Conservation (phyloP, 805 yeast species). For the Phaffomyces thermotolerans region DNA sequence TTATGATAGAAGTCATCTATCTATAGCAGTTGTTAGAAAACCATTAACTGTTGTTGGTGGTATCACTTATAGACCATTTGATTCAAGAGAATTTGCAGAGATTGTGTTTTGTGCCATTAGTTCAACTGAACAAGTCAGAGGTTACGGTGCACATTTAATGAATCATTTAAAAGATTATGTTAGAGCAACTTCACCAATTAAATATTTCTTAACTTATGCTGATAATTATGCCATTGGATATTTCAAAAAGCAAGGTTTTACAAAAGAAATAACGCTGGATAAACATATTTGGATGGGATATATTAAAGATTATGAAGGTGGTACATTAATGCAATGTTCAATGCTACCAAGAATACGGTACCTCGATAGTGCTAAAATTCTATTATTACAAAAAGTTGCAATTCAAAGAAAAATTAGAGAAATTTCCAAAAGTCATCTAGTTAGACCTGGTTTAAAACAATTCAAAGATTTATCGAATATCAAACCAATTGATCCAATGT, state of each 20-base stretch:
- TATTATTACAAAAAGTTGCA: conserved; percentile 87
- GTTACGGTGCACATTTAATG: conserved; percentile 98
- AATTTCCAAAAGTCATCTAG: conserved; percentile 70
- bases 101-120: conserved; percentile 98
- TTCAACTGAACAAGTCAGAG: conserved; percentile 95
- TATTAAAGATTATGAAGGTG: conserved; percentile 98
- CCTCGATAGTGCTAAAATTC: conserved; percentile 78
- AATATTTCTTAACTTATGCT: conserved; percentile 89
- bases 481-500: conserved; percentile 65
- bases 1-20: conserved; percentile 87
- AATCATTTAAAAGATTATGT: conserved; percentile 96
- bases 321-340: conserved; percentile 94
- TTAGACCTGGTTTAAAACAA: conserved; percentile 71
- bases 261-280: conserved; percentile 86
- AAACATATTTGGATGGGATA: conserved; percentile 95
- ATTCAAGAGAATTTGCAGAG: conserved; percentile 87
- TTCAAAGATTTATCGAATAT: conserved; percentile 46
- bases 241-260: conserved; percentile 96
- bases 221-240: conserved; percentile 99
- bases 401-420: conserved; percentile 75
- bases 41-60: conserved; percentile 97
- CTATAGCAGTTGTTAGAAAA: conserved; percentile 92
- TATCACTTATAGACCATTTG: conserved; percentile 91
- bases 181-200: conserved; percentile 74
- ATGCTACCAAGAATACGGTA: conserved; percentile 88